phyloP scores from a whole-genome alignment of 495 filamentous ascomycete genomes.

The Aspergillus diversus region DNA sequence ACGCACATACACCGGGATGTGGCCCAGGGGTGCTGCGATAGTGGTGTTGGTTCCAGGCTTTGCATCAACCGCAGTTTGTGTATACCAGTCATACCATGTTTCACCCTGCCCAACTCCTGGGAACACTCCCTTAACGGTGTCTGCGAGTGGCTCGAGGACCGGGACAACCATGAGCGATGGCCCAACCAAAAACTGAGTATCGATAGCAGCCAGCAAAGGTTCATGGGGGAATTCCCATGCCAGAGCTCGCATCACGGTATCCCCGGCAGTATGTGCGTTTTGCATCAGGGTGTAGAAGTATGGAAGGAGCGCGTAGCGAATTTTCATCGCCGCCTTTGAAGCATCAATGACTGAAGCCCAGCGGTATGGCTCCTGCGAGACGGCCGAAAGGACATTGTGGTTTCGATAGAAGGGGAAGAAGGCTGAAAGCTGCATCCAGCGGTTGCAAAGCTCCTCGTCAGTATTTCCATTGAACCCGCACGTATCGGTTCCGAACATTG shows the following conservation, averaged over 20 bases:
- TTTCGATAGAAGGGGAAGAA: constrained; percentile 92
- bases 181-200: constrained; percentile 81
- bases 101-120: constrained; percentile 67
- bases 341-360: constrained; percentile 74
- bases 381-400: constrained; percentile 69
- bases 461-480: constrained; percentile 79
- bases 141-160: constrained; percentile 67
- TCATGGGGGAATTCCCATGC: constrained; percentile 86
- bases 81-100: constrained; percentile 88
- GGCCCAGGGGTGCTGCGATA: constrained; percentile 72
- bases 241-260: constrained; percentile 79
- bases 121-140: constrained; percentile 74
- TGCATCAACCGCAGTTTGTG: constrained; percentile 54
- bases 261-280: constrained; percentile 66
- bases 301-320: constrained; percentile 74
- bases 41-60: constrained; percentile 67
- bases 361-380: constrained; percentile 73
- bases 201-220: constrained; percentile 64
- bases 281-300: constrained; percentile 85
- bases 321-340: constrained; percentile 67
- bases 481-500: constrained; percentile 85
- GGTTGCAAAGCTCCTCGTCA: constrained; percentile 74
- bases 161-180: constrained; percentile 71
- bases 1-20: constrained; percentile 77
- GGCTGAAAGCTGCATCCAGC: constrained; percentile 85